Evolutionary conservation across 768 basidiomycete species (phyloP).

Genomic region (Cystobasidium ongulense): DNA sequence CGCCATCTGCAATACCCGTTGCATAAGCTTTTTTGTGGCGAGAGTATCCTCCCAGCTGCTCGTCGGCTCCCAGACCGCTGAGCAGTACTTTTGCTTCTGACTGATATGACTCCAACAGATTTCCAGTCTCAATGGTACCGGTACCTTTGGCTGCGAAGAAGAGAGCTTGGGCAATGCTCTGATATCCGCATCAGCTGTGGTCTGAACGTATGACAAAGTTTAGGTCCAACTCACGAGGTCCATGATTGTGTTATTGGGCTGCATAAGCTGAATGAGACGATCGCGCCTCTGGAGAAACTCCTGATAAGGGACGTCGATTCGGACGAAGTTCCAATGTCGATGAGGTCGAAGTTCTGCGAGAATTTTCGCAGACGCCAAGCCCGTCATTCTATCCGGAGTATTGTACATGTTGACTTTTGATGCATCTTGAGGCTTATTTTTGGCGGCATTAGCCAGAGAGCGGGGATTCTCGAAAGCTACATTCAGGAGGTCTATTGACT

Average conservation of each 20-base stretch:
- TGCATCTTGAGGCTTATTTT: constrained; percentile 45
- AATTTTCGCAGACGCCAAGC: constrained; percentile 68
- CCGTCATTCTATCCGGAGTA: constrained; percentile 83
- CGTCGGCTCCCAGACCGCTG: constrained; percentile 89
- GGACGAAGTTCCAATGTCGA: constrained; percentile 87
- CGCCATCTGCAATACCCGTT: neutral
- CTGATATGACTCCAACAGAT: constrained; percentile 55
- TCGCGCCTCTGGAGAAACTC: constrained; percentile 56
- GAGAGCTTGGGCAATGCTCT: constrained; percentile 86
- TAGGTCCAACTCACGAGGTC: constrained; percentile 61
- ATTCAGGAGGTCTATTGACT: constrained; percentile 36
- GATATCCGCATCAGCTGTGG: neutral
- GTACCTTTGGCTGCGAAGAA: constrained; percentile 82
- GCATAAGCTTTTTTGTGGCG: constrained; percentile 70
- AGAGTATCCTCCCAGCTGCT: constrained; percentile 86
- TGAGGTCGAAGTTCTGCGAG: constrained; percentile 64
- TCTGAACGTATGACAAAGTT: neutral
- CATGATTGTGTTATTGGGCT: constrained; percentile 73
- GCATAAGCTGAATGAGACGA: constrained; percentile 63
- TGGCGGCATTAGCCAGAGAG: constrained; percentile 55
- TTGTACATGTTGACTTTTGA: constrained; percentile 53
- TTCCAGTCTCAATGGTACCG: constrained; percentile 47
- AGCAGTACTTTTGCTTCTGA: constrained; percentile 74
- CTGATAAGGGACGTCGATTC: constrained; percentile 73
- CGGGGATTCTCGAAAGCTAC: constrained; percentile 69